phyloP scores from a whole-genome alignment of 2,329 filamentous ascomycete species.

The Hypoxylon sp. region DNA sequence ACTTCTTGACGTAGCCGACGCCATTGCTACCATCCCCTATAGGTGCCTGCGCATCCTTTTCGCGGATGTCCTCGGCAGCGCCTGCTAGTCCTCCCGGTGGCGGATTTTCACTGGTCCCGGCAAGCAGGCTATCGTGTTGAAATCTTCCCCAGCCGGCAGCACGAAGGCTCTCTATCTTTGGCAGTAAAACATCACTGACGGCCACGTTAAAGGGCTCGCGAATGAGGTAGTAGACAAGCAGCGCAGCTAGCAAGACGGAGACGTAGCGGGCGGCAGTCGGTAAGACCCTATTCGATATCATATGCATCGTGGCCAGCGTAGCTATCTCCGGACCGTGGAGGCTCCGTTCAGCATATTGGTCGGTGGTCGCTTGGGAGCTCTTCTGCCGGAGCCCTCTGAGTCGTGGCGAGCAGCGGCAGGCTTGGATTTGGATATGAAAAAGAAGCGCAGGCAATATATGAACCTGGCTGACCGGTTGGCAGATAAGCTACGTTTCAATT shows the following conservation, averaged over 20 bases:
- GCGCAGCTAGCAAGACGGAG: constrained; percentile 42
- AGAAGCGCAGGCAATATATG: constrained; percentile 30
- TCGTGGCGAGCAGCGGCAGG: constrained; percentile 15
- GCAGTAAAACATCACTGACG: constrained; percentile 26
- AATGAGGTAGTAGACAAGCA: constrained; percentile 45
- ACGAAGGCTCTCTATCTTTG: constrained; percentile 11
- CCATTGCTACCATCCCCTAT: constrained; percentile 18
- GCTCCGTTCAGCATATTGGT: constrained; percentile 41
- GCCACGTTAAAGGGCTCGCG: constrained; percentile 38
- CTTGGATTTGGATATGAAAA: constrained; percentile 26
- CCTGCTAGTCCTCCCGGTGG: constrained; percentile 23
- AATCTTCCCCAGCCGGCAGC: constrained; percentile 1
- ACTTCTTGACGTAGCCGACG: constrained; percentile 39
- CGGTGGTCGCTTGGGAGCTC: constrained; percentile 22
- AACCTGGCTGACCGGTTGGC: constrained; percentile 14
- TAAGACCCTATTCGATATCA: constrained; percentile 42
- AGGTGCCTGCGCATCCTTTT: constrained; percentile 36
- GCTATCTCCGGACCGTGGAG: constrained; percentile 38
- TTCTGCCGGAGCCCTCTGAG: constrained; percentile 28
- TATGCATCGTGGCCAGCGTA: constrained; percentile 40
- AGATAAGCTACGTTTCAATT: constrained; percentile 31
- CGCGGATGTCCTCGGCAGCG: constrained; percentile 29
- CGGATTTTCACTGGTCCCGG: constrained; percentile 2
- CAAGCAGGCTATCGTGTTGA: constrained; percentile 8
- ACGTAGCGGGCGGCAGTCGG: constrained; percentile 44